These are phyloP conservation scores for Trichosanthes cucumerina DNA, from an alignment of 306 rosid species.

Conservation along the genomic window DNA sequence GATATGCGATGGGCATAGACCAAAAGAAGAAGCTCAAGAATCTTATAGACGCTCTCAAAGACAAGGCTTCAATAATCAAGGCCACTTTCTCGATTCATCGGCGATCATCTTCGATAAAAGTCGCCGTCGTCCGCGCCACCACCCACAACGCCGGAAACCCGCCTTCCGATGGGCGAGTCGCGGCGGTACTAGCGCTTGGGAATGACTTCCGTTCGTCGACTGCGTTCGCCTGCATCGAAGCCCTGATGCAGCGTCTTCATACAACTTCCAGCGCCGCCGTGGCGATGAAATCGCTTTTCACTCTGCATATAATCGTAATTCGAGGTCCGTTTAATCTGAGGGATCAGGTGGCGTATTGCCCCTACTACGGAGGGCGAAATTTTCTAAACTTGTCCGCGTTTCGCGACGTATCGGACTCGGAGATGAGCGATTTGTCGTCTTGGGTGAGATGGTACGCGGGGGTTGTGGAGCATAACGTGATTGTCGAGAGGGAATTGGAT, in stretches of 20 bases:
- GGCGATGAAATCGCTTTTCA: conserved; percentile 71
- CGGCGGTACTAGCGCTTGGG: conserved; percentile 36
- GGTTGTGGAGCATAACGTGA: conserved; percentile 41
- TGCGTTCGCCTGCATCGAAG: conserved; percentile 39
- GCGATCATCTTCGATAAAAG: conserved; percentile 31
- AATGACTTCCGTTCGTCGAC: conserved; percentile 16
- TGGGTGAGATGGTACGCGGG: conserved; percentile 87
- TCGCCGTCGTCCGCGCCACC: conserved; percentile 67
- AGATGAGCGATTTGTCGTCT: conserved; percentile 27
- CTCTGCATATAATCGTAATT: conserved; percentile 38
- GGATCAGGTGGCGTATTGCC: conserved; percentile 42
- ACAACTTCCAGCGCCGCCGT: conserved; percentile 49
- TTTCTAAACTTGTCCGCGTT: conserved; percentile 54
- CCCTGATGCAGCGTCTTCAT: conserved; percentile 69
- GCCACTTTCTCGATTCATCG: conserved; percentile 43
- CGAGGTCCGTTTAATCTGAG: conserved; percentile 40
- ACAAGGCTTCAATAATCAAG: conserved; percentile 48
- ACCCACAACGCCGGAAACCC: conserved; percentile 38
- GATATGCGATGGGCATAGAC: conserved; percentile 19
- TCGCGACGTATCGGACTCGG: conserved; percentile 42
- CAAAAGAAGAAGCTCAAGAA: conserved; percentile 25
- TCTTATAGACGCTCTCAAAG: conserved; percentile 42
- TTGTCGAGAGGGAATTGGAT: conserved; percentile 35
- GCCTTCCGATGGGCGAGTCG: conserved; percentile 36
- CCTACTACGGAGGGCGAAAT: conserved; percentile 56